Evolutionary conservation across 2,329 filamentous ascomycete species (phyloP), one percentile per base, ranked within the genome.

Genomic region (Orbilia javanica): DNA sequence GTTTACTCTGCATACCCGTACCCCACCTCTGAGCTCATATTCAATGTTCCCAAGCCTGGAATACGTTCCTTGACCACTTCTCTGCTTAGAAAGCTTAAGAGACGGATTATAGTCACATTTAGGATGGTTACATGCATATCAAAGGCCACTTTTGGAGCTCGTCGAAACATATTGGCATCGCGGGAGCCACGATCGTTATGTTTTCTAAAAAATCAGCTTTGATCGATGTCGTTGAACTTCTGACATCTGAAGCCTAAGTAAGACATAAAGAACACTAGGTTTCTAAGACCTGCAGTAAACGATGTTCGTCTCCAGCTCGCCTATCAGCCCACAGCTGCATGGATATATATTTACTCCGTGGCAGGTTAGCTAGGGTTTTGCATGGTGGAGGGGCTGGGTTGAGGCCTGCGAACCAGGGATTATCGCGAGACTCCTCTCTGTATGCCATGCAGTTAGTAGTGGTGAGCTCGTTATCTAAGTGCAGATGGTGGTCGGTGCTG

Each of bases 281-380:
- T 36, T 44, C 52, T 46, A 18, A 50, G 42, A 50, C 52, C 44
- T 73, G 69, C 69, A 73, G 60, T 15, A 50, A 39, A 66, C 29
- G 39, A 27, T 73, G 44, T 50, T 73, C 69, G 69, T 73, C 69
- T 73, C 69, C 69, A 29, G 69, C 34, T 73, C 60, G 69, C 69
- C 69, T 73, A 73, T 73, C 50, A 60, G 39, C 50, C 57, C 22
- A 57, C 60, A 60, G 44, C 27, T 65, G 39, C 69, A 65, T 73
- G 60, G 50, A 64, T 73, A 57, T 60, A 66, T 60, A 31, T 44
- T 42, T 42, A 50, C 55, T 53, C 55, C 67, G 50, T 71, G 67
- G 27, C 69, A 20, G 69, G 69, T 60, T 73, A 73, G 66, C 66
- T 73, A 73, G 69, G 69, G 60, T 42, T 65, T 50, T 53, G 18